phyloP scores from a whole-genome alignment of 345 rosid species.

The Anacardium occidentale region DNA sequence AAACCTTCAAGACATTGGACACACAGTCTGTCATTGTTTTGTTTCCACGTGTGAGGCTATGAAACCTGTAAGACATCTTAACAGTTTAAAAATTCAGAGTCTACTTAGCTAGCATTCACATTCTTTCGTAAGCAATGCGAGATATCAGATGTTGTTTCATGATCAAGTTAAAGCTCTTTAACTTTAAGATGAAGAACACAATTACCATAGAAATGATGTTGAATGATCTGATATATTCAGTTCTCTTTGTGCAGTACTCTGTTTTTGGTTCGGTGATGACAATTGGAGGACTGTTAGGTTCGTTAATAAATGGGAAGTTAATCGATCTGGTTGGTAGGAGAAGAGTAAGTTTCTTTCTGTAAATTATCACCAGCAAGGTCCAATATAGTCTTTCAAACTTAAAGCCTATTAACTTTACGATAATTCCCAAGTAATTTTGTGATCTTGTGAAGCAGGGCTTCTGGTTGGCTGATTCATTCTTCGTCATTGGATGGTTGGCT shows the following conservation, averaged over 20 bases:
- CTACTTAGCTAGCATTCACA: too few species aligned
- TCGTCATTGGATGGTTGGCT: neutral
- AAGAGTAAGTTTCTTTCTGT: constrained; percentile 25
- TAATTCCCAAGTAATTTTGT: neutral
- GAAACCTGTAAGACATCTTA: too few species aligned
- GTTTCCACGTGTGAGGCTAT: too few species aligned
- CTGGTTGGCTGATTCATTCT: constrained; percentile 1
- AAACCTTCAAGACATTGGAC: too few species aligned
- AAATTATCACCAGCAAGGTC: neutral
- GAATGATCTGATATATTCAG: neutral
- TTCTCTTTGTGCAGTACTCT: constrained; percentile 33
- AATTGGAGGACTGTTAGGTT: constrained; percentile 35
- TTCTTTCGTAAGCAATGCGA: too few species aligned
- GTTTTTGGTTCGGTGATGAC: constrained; percentile 38
- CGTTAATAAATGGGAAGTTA: constrained; percentile 34
- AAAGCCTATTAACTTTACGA: neutral
- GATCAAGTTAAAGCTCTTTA: neutral
- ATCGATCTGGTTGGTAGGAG: constrained; percentile 38
- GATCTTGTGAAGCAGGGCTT: neutral
- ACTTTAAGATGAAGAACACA: neutral
- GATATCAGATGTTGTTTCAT: too few species aligned
- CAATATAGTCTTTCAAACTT: neutral
- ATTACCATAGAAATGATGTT: neutral
- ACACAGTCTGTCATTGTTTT: too few species aligned
- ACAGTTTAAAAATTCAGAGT: too few species aligned